Base-by-base conservation (phyloP, 306 rosid genomes). In the Neltuma alba region DNA sequence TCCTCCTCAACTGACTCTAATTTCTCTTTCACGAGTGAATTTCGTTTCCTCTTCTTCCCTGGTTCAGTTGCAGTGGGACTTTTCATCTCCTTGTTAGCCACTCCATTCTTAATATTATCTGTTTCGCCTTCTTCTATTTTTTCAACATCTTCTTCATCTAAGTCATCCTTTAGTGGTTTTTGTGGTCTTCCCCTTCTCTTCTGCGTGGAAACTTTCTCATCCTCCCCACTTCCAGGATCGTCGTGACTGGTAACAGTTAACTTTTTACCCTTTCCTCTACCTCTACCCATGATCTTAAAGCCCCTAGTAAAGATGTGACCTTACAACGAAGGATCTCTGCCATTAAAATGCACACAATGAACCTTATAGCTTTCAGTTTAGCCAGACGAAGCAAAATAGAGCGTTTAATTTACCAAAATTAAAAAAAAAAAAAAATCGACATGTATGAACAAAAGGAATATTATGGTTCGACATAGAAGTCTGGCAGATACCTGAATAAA, bases 101-200 rank as follows among this genome's bases (percentile, higher is more conserved):
- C 38, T 30, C 76, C 88, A 79, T 77, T 73, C 40, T 79, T 77
- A 44, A 77, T 79, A 36, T 55, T 74, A 23, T 77, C 87, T 47
- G 64, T 13, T n/a, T 44, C 83, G 14, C 79, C 78, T 3, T 72
- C 86, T 50, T 87, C 89, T 55, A 79, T 40, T 75, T 80, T 85
- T 16, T 71, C 83, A 27, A 41, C 44, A 34, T 54, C 81, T 68
- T 79, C 87, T 67, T 85, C 88, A 42, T 85, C 83, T 7, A 82
- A 76, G 7, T 85, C 85, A 80, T 87, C 88, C 76, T 85, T 85
- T 15, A 74, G 54, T 36, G 72, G 72, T 38, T 82, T 83, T 9
- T 85, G 88, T 47, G 85, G 88, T 34, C 88, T 77, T 70, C 88
- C 87, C 71, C 87, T 87, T 77, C 86, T 81, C 73, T 80, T 87